Conservation (phyloP, 2,329 filamentous ascomycete genomes). For the Zymoseptoria ardabiliae region DNA sequence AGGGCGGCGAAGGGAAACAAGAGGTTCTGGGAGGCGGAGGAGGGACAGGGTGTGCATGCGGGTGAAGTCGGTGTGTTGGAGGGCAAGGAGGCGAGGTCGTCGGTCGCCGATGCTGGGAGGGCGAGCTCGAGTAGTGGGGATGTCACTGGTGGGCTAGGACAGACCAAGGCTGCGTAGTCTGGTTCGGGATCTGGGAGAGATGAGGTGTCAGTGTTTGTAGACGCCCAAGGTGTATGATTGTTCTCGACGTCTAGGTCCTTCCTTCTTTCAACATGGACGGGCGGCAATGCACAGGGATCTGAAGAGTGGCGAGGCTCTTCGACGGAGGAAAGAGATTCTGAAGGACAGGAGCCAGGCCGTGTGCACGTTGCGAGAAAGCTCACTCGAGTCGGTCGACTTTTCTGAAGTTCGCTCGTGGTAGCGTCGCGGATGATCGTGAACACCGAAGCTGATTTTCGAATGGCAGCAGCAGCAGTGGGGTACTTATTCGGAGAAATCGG, state of each 20-base stretch:
- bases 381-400: no score
- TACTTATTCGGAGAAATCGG: no score
- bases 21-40: conserved; percentile 57
- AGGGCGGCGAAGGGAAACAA: conserved; percentile 60
- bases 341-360: no score
- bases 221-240: not conserved
- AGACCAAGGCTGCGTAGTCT: not conserved
- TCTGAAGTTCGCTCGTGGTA: no score
- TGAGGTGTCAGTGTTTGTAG: not conserved
- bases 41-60: conserved; percentile 10
- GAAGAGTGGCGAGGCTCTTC: not conserved
- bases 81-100: not conserved
- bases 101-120: not conserved
- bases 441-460: no score
- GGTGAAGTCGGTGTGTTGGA: not conserved
- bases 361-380: no score
- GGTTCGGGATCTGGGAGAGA: not conserved
- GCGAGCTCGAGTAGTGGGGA: not conserved
- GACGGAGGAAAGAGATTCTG: not conserved
- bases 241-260: not conserved
- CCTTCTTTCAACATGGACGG: not conserved
- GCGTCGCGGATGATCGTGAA: no score
- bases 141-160: not conserved
- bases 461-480: no score
- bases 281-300: not conserved